phyloP scores from a whole-genome alignment of 2,329 filamentous ascomycete genomes.

The Arthroderma sp. region DNA sequence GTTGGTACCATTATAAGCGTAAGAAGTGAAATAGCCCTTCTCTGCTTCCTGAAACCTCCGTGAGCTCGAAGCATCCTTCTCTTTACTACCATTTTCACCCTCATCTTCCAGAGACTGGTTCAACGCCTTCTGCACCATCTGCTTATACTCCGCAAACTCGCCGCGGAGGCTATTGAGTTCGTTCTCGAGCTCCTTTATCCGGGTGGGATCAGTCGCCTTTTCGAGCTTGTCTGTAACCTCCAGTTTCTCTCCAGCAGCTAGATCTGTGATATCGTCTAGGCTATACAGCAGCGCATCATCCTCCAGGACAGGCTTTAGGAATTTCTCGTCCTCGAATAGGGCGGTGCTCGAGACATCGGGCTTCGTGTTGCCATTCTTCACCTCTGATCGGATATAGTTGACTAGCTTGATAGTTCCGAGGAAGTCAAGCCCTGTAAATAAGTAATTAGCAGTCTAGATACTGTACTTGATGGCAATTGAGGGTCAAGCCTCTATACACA shows the following conservation, averaged over 20 bases:
- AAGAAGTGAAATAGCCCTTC: slow-evolving; percentile 52
- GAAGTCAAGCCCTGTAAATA: slow-evolving; percentile 52
- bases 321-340: slow-evolving; percentile 64
- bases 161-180: slow-evolving; percentile 47
- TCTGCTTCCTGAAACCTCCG: slow-evolving; percentile 41
- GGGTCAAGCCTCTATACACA: slow-evolving; percentile 23
- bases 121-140: slow-evolving; percentile 54
- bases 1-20: slow-evolving; percentile 53
- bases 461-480: background rate
- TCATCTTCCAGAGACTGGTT: slow-evolving; percentile 53
- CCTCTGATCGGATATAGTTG: slow-evolving; percentile 49
- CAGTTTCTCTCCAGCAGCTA: slow-evolving; percentile 13
- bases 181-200: slow-evolving; percentile 49
- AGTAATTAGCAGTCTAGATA: slow-evolving; percentile 3
- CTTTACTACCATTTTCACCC: slow-evolving; percentile 31
- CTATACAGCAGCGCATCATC: slow-evolving; percentile 83
- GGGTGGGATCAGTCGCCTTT: slow-evolving; percentile 28
- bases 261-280: slow-evolving; percentile 60
- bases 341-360: slow-evolving; percentile 49
- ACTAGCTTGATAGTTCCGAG: slow-evolving; percentile 62
- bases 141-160: slow-evolving; percentile 54
- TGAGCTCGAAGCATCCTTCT: slow-evolving; percentile 14
- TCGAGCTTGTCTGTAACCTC: slow-evolving; percentile 9
- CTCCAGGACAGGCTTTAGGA: slow-evolving; percentile 70
- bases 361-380: slow-evolving; percentile 34